Evolutionary conservation across 331 rosid species (phyloP).

Genomic region (Quercus tomentella): DNA sequence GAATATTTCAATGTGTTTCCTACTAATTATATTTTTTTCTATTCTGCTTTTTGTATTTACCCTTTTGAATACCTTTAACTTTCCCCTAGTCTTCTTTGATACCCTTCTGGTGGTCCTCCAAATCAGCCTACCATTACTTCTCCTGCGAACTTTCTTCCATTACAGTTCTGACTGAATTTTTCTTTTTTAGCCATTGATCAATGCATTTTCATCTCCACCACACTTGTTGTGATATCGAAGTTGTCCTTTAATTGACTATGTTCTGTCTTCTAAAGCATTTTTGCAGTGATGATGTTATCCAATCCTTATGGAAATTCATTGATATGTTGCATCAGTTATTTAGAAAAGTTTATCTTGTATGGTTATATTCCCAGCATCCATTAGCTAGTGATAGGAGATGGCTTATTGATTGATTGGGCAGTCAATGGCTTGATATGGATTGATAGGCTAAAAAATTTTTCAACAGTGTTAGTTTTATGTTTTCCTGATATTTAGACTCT

Average conservation of each 20-base stretch:
- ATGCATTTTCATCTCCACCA: background rate
- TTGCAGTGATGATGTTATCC: background rate
- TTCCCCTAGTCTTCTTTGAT: background rate
- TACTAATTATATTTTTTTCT: background rate
- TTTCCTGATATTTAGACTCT: conserved; percentile 9
- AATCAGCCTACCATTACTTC: background rate
- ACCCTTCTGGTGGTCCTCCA: background rate
- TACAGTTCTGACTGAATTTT: background rate
- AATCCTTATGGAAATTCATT: background rate
- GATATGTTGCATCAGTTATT: background rate
- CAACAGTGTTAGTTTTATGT: background rate
- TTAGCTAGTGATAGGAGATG: background rate
- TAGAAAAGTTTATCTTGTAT: background rate
- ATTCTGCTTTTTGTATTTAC: background rate
- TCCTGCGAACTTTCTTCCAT: background rate
- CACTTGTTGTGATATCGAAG: background rate
- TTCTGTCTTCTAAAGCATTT: background rate
- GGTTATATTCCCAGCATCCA: background rate
- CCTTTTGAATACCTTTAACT: background rate
- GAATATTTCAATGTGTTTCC: background rate
- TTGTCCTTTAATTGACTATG: background rate
- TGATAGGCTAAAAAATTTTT: background rate
- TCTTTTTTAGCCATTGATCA: background rate
- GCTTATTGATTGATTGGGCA: background rate
- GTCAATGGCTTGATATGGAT: background rate